Evolutionary conservation across 2,329 filamentous ascomycete species (phyloP).

Genomic region (Colletotrichum sp.): DNA sequence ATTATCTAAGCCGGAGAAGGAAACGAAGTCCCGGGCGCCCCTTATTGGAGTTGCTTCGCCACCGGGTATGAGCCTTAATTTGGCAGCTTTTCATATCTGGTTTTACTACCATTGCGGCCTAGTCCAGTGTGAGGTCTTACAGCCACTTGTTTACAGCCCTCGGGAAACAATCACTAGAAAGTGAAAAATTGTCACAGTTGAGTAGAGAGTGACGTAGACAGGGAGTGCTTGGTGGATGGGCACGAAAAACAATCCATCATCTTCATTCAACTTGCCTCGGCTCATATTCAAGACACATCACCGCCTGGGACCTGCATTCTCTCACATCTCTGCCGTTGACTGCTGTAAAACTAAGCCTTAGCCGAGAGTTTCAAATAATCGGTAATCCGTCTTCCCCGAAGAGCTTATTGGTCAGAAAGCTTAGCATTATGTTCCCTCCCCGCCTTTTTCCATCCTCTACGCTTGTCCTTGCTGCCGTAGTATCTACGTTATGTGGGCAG

Average conservation of each 20-base stretch:
- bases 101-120: not conserved
- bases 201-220: not conserved
- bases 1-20: not conserved
- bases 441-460: not conserved
- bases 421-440: not conserved
- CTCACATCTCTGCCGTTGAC: not conserved
- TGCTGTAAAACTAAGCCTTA: not conserved
- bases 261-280: not conserved
- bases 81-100: not conserved
- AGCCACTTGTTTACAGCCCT: not conserved
- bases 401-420: not conserved
- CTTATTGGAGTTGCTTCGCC: not conserved
- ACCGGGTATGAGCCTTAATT: not conserved
- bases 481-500: not conserved
- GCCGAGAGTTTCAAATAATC: not conserved
- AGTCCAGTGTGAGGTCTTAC: not conserved
- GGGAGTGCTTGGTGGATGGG: not conserved
- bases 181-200: rapidly evolving
- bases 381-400: not conserved
- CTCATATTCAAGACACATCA: not conserved
- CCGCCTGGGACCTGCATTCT: not conserved
- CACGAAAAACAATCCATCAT: rapidly evolving
- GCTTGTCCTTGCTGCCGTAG: not conserved
- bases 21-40: not conserved
- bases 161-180: not conserved